phyloP scores from a whole-genome alignment of 495 filamentous ascomycete species.

The Hypoxylon perforatum region DNA sequence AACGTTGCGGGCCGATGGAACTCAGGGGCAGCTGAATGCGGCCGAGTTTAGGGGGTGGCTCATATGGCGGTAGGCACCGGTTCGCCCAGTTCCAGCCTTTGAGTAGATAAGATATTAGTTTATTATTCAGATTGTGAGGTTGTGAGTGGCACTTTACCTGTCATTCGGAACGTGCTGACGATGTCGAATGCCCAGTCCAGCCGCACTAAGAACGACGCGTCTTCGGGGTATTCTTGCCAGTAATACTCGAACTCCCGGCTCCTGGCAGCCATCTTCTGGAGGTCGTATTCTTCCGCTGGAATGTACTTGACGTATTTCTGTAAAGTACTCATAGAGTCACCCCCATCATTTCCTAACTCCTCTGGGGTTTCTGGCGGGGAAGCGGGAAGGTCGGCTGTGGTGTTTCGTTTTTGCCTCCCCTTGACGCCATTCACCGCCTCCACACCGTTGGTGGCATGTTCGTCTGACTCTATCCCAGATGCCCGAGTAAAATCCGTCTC shows the following conservation, averaged over 20 bases:
- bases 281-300: neutral
- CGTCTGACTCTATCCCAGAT: too few relatives aligned
- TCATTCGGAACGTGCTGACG: constrained; percentile 73
- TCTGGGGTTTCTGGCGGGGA: too few relatives aligned
- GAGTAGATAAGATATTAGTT: constrained; percentile 4
- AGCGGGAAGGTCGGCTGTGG: too few relatives aligned
- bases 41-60: constrained; percentile 51
- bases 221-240: constrained; percentile 79
- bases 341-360: too few relatives aligned
- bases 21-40: constrained; percentile 52
- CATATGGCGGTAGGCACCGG: constrained; percentile 65
- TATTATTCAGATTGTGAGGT: neutral
- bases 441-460: too few relatives aligned
- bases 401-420: too few relatives aligned
- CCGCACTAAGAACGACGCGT: constrained; percentile 65
- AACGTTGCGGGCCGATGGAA: constrained; percentile 49
- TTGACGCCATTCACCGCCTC: too few relatives aligned
- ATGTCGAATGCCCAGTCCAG: constrained; percentile 79
- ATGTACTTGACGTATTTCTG: too few relatives aligned
- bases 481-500: too few relatives aligned
- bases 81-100: constrained; percentile 81
- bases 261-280: constrained; percentile 8
- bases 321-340: too few relatives aligned
- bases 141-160: constrained; percentile 45
- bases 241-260: constrained; percentile 58